A percentile compares a stretch with the other conserved stretches of the same genome.
Evolutionary conservation across 805 yeast species (phyloP).

Genomic region (Yarrowia sp.): DNA sequence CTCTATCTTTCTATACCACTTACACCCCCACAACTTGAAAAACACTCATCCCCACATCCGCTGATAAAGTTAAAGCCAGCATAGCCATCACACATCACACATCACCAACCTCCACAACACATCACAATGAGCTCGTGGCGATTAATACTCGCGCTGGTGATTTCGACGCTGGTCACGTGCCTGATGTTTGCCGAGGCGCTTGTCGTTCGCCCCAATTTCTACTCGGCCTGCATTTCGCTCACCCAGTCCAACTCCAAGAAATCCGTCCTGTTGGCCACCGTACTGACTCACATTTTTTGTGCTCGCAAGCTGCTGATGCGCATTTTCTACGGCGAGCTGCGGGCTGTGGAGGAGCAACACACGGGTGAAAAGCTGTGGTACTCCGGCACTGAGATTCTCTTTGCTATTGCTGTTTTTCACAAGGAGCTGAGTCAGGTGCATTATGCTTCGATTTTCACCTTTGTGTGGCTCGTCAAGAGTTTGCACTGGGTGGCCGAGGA

Average conservation of each 20-base stretch:
- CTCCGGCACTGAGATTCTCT: conserved; percentile 56
- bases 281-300: conserved; percentile 29
- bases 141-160: conserved; percentile 16
- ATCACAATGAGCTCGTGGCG: conserved; percentile 16
- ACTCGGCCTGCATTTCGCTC: conserved; percentile 50
- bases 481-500: conserved; percentile 66
- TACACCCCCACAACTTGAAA: background rate
- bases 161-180: conserved; percentile 38
- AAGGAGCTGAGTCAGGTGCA: conserved; percentile 43
- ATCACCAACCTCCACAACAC: background rate
- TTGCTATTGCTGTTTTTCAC: conserved; percentile 55
- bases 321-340: conserved; percentile 62
- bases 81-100: background rate
- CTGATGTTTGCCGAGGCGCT: conserved; percentile 44
- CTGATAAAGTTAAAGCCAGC: conserved; percentile 18
- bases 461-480: conserved; percentile 21
- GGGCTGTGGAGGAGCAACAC: conserved; percentile 75
- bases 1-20: too few species aligned
- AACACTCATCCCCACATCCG: background rate
- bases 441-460: conserved; percentile 23
- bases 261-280: conserved; percentile 41
- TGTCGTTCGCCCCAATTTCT: conserved; percentile 48
- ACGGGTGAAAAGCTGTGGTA: conserved; percentile 63
- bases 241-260: conserved; percentile 53
- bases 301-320: conserved; percentile 30